Evolutionary conservation across 805 yeast genomes (phyloP), one percentile per base, ranked within the genome.

Genomic region (Ogataea wickerhamii): DNA sequence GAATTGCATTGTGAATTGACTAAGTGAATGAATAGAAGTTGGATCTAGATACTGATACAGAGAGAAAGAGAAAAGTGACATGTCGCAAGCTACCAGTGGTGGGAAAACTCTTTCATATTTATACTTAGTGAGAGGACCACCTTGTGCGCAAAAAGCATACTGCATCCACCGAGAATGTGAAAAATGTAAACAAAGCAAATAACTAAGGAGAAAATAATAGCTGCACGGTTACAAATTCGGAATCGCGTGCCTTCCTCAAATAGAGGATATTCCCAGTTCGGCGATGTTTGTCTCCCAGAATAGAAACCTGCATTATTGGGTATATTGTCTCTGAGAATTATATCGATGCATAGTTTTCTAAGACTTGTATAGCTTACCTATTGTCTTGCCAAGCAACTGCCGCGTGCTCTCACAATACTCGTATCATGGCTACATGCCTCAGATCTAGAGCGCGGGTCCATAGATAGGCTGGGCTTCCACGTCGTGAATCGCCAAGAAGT

Each of bases 1-100:
- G 71, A 68, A 70, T 66, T 68, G 72, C 75, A 70, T 70, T 64
- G 44, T 66, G 26, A 41, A 41, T 26, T 8, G 16, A 7, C 17
- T 12, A 11, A 29, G 32, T 28, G 52, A 48, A 45, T 45, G 49
- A 47, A 45, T 36, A 44, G 45, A 40, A 48, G 64, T 51, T 51
- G 46, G 61, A 49, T 51, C 41, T 45, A n/a, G n/a, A n/a, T n/a
- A n/a, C 10, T 26, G 7, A 14, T 6, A 26, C 16, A 26, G 29
- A 26, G 17, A 14, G 16, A 26, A 26, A 14, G n/a, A 26, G 29
- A 26, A 13, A 8, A 26, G 11, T 11, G 16, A 7, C 11, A 26
- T 26, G 29, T 11, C 8, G n/a, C 16, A 26, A 14, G 29, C 7
- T 8, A 26, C 29, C 18, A 14, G 16, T 13, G 32, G 34, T 8